Evolutionary conservation across 108 stramenopile species (phyloP).

Genomic region (Skeletonema potamos): DNA sequence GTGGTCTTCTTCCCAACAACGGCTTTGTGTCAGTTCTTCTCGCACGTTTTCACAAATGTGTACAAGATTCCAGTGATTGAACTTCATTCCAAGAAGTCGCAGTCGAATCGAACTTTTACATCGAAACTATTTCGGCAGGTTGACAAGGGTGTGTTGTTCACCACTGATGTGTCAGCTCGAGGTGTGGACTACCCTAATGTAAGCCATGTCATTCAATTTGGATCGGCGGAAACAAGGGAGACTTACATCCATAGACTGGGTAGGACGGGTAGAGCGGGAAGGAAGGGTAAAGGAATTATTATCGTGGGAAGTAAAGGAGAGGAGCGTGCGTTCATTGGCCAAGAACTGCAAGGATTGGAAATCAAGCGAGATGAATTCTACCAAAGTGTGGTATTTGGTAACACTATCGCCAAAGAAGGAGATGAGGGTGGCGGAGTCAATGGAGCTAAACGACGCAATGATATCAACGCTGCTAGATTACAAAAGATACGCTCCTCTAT

Average conservation of each 20-base stretch:
- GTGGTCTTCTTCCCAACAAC: slow-evolving; percentile 87
- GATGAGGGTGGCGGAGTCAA: slow-evolving; percentile 31
- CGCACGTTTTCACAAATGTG: slow-evolving; percentile 62
- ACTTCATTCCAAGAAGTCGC: slow-evolving; percentile 77
- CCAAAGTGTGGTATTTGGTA: slow-evolving; percentile 33
- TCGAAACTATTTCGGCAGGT: slow-evolving; percentile 58
- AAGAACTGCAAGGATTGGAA: slow-evolving; percentile 39
- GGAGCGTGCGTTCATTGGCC: slow-evolving; percentile 23
- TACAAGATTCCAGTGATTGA: slow-evolving; percentile 68
- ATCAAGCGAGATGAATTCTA: slow-evolving; percentile 26
- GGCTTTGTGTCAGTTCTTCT: slow-evolving; percentile 60
- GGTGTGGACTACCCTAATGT: slow-evolving; percentile 87
- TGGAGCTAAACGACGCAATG: slow-evolving; percentile 19
- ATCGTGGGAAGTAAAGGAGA: slow-evolving; percentile 20
- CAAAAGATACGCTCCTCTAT: slow-evolving; percentile 35
- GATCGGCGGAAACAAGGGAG: slow-evolving; percentile 65
- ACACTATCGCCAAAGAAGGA: slow-evolving; percentile 11
- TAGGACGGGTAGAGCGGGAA: slow-evolving; percentile 80
- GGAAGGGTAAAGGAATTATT: slow-evolving; percentile 46
- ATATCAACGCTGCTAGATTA: slow-evolving; percentile 31
- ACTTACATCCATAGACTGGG: slow-evolving; percentile 88
- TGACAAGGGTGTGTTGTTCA: slow-evolving; percentile 60
- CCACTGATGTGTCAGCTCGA: slow-evolving; percentile 79
- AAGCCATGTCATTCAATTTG: slow-evolving; percentile 74
- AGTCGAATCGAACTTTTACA: slow-evolving; percentile 60